phyloP scores from a whole-genome alignment of 306 rosid genomes.

The Oemleria cerasiformis region DNA sequence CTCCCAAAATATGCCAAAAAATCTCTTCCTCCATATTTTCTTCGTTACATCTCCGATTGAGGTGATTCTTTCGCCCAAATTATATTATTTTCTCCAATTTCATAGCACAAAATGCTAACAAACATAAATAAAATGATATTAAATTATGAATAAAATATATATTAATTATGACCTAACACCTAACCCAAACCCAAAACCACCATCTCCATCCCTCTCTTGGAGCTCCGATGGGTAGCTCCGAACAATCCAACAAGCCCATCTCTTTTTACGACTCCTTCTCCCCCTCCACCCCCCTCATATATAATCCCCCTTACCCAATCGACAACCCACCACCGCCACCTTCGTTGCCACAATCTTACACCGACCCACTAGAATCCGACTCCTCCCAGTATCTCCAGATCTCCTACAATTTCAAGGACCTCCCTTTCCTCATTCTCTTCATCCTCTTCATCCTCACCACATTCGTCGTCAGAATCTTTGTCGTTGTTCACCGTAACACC shows the following conservation, averaged over 20 bases:
- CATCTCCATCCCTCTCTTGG: not conserved
- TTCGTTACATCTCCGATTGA: too few relatives aligned
- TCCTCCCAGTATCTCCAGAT: slow-evolving; percentile 69
- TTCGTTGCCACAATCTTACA: slow-evolving; percentile 22
- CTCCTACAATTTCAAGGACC: slow-evolving; percentile 73
- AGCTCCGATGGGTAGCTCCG: slow-evolving; percentile 44
- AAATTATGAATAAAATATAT: too few relatives aligned
- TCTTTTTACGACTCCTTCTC: slow-evolving; percentile 42
- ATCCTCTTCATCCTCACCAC: slow-evolving; percentile 58
- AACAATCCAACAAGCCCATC: slow-evolving; percentile 45
- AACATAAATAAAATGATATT: too few relatives aligned
- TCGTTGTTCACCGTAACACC: slow-evolving; percentile 55
- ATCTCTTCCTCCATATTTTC: too few relatives aligned
- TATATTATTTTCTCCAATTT: too few relatives aligned
- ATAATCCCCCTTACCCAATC: slow-evolving; percentile 33
- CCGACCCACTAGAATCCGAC: slow-evolving; percentile 46
- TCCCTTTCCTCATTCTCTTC: slow-evolving; percentile 66
- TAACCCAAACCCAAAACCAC: not conserved
- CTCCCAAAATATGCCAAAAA: too few relatives aligned
- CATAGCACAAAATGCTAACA: too few relatives aligned
- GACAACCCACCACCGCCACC: slow-evolving; percentile 35
- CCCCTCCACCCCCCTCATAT: slow-evolving; percentile 54
- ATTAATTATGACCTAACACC: too few relatives aligned
- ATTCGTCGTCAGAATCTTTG: slow-evolving; percentile 68
- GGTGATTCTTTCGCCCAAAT: too few relatives aligned